These are phyloP conservation scores for Urochloa ruziziensis DNA, from an alignment of 176 grass and related monocot genomes.

Conservation along the genomic window DNA sequence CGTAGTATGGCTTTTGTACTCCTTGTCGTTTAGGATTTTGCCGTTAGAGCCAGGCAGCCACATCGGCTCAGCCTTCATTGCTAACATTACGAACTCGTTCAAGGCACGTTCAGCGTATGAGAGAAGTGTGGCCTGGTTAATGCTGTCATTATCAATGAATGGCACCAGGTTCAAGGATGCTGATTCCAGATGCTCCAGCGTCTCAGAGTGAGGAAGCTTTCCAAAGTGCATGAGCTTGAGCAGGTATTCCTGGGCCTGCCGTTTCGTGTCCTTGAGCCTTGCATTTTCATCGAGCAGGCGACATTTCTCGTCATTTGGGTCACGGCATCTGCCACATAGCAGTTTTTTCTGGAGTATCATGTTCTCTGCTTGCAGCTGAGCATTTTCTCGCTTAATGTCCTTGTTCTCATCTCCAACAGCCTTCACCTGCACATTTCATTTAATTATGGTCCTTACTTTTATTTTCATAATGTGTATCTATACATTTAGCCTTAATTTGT, in stretches of 20 bases:
- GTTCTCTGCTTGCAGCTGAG: background rate
- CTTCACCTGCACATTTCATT: background rate
- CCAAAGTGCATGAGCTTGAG: background rate
- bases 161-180: background rate
- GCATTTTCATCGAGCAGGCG: constrained; percentile 1
- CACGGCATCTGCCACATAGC: background rate
- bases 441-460: background rate
- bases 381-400: background rate
- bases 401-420: background rate
- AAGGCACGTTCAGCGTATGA: background rate
- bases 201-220: background rate
- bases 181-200: background rate
- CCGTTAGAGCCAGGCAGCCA: background rate
- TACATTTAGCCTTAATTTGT: background rate
- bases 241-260: background rate
- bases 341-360: background rate
- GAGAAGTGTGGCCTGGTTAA: background rate
- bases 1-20: background rate
- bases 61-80: background rate
- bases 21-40: background rate
- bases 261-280: background rate
- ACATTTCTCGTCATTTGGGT: background rate
- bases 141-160: background rate
- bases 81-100: background rate
- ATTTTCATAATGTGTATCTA: background rate